A percentile compares a stretch with the other conserved stretches of the same genome.
Conservation (phyloP, 2,329 filamentous ascomycete species). For the Epichloe gansuensis region DNA sequence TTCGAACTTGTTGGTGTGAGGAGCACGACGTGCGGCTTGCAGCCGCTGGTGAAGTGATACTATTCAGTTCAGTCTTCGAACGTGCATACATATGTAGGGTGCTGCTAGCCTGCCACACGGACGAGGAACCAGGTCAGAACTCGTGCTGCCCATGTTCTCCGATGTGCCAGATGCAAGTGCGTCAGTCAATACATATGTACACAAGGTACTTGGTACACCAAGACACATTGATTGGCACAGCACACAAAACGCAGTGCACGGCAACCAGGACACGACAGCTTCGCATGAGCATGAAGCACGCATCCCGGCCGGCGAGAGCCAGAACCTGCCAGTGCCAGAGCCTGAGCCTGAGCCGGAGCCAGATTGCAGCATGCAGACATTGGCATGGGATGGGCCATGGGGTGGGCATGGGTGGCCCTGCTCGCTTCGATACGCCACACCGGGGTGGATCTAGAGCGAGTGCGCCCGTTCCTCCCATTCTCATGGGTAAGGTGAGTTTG, state of each 20-base stretch:
- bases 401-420: conserved; percentile 14
- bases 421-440: conserved; percentile 13
- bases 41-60: conserved; percentile 3
- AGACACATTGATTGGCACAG: too few species aligned
- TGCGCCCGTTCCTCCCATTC: conserved; percentile 24
- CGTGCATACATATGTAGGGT: too few species aligned
- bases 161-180: background rate
- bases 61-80: background rate
- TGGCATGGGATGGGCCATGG: conserved; percentile 6
- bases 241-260: too few species aligned
- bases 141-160: background rate
- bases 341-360: background rate
- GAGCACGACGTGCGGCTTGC: conserved; percentile 4
- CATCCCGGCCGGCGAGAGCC: background rate
- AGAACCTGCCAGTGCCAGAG: background rate
- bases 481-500: conserved; percentile 33
- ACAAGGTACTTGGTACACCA: too few species aligned
- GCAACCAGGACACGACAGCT: background rate
- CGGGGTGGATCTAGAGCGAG: conserved; percentile 17
- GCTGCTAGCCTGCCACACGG: background rate
- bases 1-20: conserved; percentile 1
- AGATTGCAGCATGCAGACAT: conserved; percentile 5
- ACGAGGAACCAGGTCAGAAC: background rate
- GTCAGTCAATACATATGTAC: too few species aligned
- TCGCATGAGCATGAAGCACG: background rate